These are phyloP conservation scores for Russula olivacea DNA, from an alignment of 768 basidiomycete species.

Conservation along the genomic window DNA sequence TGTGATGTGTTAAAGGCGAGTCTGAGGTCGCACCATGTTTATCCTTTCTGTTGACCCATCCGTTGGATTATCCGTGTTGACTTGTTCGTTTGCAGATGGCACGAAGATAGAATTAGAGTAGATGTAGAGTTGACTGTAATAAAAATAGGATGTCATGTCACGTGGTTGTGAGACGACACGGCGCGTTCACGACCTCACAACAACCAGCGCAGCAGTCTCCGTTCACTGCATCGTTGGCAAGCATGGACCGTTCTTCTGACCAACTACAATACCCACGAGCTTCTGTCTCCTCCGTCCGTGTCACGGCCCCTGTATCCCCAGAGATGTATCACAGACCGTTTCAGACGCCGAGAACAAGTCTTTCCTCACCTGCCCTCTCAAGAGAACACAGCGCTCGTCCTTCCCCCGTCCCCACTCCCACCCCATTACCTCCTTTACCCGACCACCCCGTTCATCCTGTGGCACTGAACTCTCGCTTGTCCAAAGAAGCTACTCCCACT, in stretches of 20 bases:
- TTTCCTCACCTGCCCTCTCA: constrained; percentile 42
- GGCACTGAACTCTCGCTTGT: constrained; percentile 5
- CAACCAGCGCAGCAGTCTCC: neutral
- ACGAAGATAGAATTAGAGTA: neutral
- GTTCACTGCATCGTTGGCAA: neutral
- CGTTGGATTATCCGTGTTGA: neutral
- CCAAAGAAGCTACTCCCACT: constrained; percentile 37
- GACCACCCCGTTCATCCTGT: constrained; percentile 18
- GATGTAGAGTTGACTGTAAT: neutral
- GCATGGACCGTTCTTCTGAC: constrained; percentile 19
- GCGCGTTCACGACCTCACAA: neutral
- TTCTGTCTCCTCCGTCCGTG: constrained; percentile 20
- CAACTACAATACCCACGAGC: constrained; percentile 19
- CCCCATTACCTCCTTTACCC: constrained; percentile 19
- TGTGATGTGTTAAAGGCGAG: constrained; percentile 84
- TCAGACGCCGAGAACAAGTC: constrained; percentile 43
- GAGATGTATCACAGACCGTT: constrained; percentile 61
- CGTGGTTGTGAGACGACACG: neutral
- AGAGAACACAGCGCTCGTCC: constrained; percentile 33
- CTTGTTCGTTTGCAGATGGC: neutral
- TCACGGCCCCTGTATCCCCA: constrained; percentile 30
- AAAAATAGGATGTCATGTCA: neutral
- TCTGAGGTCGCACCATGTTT: constrained; percentile 47
- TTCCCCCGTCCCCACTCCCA: constrained; percentile 29
- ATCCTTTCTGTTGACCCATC: neutral